Evolutionary conservation across 129 eudicot species (phyloP).

Genomic region (Rutidosis leptorrhynchoides): DNA sequence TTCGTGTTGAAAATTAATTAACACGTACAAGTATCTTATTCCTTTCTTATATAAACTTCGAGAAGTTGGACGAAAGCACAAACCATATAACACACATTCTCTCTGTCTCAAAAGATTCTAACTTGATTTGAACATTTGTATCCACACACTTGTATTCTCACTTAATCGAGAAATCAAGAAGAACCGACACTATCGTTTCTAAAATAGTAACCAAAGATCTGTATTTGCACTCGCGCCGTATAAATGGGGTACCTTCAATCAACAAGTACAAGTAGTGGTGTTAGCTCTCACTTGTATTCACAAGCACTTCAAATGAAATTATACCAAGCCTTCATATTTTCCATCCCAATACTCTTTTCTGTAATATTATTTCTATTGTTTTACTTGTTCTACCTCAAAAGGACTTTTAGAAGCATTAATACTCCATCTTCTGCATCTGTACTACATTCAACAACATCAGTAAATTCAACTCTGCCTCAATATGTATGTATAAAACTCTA

Average conservation of each 20-base stretch:
- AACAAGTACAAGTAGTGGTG: slow-evolving; percentile 37
- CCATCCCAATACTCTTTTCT: slow-evolving; percentile 69
- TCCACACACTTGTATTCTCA: slow-evolving; percentile 2
- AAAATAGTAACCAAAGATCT: slow-evolving; percentile 8
- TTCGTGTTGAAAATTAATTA: slow-evolving; percentile 1
- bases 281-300: slow-evolving; percentile 52
- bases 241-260: slow-evolving; percentile 48
- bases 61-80: slow-evolving; percentile 6
- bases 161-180: slow-evolving; percentile 24
- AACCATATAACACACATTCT: slow-evolving; percentile 15
- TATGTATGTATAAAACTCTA: slow-evolving; percentile 25
- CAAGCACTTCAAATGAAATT: slow-evolving; percentile 55
- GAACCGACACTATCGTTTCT: slow-evolving; percentile 14
- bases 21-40: slow-evolving; percentile 16
- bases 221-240: not conserved
- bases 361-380: slow-evolving; percentile 60
- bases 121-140: slow-evolving; percentile 15
- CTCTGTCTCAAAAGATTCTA: slow-evolving; percentile 16
- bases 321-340: slow-evolving; percentile 68
- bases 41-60: slow-evolving; percentile 30
- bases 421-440: slow-evolving; percentile 26
- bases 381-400: slow-evolving; percentile 64
- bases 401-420: slow-evolving; percentile 31
- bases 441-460: slow-evolving; percentile 19
- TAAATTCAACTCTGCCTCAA: slow-evolving; percentile 30